Percentiles rank a stretch among this genome's conserved stretches.
Conservation (phyloP, 2,329 filamentous ascomycete genomes). For the Fusarium virguliforme region DNA sequence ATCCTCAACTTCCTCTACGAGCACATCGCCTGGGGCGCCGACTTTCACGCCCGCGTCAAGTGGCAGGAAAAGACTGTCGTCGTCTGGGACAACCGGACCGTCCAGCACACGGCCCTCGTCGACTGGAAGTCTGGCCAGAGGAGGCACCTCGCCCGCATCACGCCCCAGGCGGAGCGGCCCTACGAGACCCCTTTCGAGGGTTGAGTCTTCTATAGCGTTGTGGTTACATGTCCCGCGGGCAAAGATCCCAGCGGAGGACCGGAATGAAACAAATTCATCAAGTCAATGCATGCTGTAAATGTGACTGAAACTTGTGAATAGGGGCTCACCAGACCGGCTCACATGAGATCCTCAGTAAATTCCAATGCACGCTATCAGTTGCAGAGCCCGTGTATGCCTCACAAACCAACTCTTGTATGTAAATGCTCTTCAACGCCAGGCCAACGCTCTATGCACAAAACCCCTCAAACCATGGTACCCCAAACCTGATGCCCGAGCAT, state of each 20-base stretch:
- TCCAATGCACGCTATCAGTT: background rate
- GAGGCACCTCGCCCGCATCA: slow-evolving; percentile 85
- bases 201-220: slow-evolving; percentile 12
- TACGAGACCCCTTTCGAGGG: slow-evolving; percentile 74
- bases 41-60: slow-evolving; percentile 80
- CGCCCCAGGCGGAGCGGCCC: slow-evolving; percentile 84
- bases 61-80: slow-evolving; percentile 88
- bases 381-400: background rate
- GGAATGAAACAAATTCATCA: slow-evolving; percentile 12
- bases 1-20: slow-evolving; percentile 80
- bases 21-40: slow-evolving; percentile 70
- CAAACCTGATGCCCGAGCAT: slow-evolving; percentile 56
- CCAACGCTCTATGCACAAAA: slow-evolving; percentile 10
- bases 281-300: background rate
- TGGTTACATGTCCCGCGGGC: slow-evolving; percentile 16
- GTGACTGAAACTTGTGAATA: background rate
- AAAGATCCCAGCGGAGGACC: slow-evolving; percentile 25
- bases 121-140: slow-evolving; percentile 87
- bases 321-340: background rate
- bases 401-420: slow-evolving; percentile 15
- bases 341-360: background rate
- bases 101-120: slow-evolving; percentile 82
- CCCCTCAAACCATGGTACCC: slow-evolving; percentile 41
- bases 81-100: slow-evolving; percentile 89
- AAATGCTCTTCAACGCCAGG: slow-evolving; percentile 28